Evolutionary conservation across 2,329 filamentous ascomycete species (phyloP), one percentile per base, ranked within the genome.

Genomic region (Colletotrichum sp.): DNA sequence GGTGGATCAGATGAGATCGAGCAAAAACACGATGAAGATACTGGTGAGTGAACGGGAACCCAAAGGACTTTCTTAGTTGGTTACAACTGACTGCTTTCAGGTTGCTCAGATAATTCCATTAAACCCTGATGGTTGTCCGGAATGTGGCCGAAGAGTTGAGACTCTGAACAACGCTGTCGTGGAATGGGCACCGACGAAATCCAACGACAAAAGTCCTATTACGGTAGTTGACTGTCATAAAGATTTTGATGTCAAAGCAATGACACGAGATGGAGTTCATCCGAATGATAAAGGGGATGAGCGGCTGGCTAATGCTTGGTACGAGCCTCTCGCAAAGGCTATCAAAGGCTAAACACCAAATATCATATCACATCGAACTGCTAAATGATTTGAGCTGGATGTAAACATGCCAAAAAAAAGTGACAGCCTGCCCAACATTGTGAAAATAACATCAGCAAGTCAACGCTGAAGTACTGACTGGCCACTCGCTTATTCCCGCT

Each of bases 1-100:
- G 26, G 80, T 88, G 3, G 80, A 80, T 4, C 83, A 87, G 76
- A 88, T 88, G 86, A 79, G 86, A 21, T 81, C 79, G 3, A 84
- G 80, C 44, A 88, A 88, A 68, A 72, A 81, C 6, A 81, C 79
- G 3, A 85, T 87, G 80, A 83, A 83, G 72, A 83, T 87, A 63
- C 71, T 88, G 64, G 84, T 79, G 34, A 78, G 21, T 55, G 2
- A 32, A 7, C 44, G 44, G 10, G n/a, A 21, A 5, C 13, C 32
- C 32, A 15, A 34, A 34, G 34, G 4, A 5, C 0, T 39, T 49
- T 6, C 44, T 2, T 8, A 4, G 9, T 49, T 49, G 6, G 0
- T 49, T 49, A 13, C 10, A 10, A 26, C 59, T 57, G 26, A 36
- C 57, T 24, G 4, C 9, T 18, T 21, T 2, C 9, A 71, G 68